phyloP scores from a whole-genome alignment of 179 eudicot species.

The Vitellaria paradoxa region DNA sequence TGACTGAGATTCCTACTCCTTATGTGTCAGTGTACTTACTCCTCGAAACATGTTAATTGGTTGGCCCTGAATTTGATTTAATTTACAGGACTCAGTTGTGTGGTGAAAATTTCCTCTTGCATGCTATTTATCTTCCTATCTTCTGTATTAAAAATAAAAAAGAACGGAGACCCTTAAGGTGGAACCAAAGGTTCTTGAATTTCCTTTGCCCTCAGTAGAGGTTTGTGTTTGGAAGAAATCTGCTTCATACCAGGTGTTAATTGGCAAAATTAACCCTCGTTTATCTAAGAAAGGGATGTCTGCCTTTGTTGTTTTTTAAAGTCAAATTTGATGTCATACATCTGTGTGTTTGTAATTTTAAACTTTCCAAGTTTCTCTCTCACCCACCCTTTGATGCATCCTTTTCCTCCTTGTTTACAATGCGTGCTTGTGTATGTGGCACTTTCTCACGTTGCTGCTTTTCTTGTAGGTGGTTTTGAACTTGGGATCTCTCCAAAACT shows the following conservation, averaged over 20 bases:
- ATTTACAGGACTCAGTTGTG: neutral
- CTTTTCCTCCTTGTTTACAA: neutral
- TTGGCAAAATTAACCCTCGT: neutral
- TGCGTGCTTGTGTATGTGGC: neutral
- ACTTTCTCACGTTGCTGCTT: slow-evolving; percentile 4
- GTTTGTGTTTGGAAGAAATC: neutral
- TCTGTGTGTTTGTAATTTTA: no score
- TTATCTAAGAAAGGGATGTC: neutral
- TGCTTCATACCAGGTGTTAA: neutral
- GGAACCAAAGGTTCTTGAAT: neutral
- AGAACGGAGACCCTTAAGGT: neutral
- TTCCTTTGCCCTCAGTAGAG: neutral
- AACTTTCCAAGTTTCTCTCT: no score
- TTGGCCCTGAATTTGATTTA: neutral
- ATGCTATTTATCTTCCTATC: no score
- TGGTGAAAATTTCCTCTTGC: no score
- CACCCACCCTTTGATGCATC: no score
- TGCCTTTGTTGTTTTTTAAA: neutral
- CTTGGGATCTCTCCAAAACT: slow-evolving; percentile 77
- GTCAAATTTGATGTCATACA: neutral
- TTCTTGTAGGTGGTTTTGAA: slow-evolving; percentile 61
- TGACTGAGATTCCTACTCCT: neutral
- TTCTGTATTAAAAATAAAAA: no score
- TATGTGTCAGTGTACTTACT: neutral
- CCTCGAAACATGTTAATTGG: neutral